Evolutionary conservation across 163 green algal species (phyloP).

Genomic region (Scenedesmus sp.): DNA sequence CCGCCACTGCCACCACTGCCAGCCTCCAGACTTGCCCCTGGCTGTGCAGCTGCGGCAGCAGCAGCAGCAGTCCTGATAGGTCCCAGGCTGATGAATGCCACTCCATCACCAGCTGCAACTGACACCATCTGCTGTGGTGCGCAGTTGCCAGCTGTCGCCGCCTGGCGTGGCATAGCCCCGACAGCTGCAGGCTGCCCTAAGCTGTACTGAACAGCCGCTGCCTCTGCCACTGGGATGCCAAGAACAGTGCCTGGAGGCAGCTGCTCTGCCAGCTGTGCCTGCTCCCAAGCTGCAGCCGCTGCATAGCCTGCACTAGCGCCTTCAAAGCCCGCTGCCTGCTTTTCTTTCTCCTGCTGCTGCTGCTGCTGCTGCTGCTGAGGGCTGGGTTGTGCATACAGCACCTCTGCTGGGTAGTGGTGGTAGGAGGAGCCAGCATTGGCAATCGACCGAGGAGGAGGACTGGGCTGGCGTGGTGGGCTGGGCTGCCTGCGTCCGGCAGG

Average conservation of each 20-base stretch:
- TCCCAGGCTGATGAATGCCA: constrained; percentile 28
- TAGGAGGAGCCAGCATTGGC: background rate
- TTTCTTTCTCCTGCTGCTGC: background rate
- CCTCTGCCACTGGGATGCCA: constrained; percentile 11
- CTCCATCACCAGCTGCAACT: constrained; percentile 30
- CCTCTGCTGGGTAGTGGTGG: background rate
- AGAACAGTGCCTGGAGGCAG: constrained; percentile 31
- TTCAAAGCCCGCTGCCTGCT: background rate
- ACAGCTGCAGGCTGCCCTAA: background rate
- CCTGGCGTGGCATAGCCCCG: background rate
- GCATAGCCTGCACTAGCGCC: background rate
- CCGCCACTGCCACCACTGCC: background rate
- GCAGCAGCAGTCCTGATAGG: constrained; percentile 14
- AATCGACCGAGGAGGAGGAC: background rate
- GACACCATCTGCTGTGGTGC: background rate
- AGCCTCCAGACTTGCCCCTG: background rate
- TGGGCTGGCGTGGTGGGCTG: constrained; percentile 6
- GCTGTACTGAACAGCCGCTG: background rate
- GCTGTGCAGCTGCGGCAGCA: background rate
- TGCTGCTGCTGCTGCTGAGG: background rate
- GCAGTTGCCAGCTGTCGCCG: background rate
- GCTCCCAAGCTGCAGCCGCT: background rate
- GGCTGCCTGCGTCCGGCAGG: background rate
- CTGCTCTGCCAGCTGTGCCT: background rate
- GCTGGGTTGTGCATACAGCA: background rate